These are phyloP conservation scores for Arthroderma uncinatum DNA, from an alignment of 2,329 filamentous ascomycete species.

Conservation along the genomic window DNA sequence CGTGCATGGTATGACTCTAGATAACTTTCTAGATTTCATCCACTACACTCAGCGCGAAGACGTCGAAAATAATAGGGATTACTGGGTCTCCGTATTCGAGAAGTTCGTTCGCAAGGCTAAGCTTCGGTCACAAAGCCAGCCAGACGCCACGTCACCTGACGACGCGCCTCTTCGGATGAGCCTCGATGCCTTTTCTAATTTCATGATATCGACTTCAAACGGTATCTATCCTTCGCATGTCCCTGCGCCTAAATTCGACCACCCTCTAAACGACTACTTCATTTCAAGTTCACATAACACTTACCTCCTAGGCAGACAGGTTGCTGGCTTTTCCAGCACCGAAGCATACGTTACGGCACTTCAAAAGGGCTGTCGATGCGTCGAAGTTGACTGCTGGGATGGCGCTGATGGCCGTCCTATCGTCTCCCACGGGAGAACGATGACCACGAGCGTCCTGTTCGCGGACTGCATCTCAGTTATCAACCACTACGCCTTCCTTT, in stretches of 20 bases:
- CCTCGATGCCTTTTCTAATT: slow-evolving; percentile 65
- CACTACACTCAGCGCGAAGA: slow-evolving; percentile 63
- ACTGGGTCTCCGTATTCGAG: slow-evolving; percentile 64
- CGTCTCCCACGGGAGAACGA: slow-evolving; percentile 80
- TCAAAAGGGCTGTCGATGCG: slow-evolving; percentile 79
- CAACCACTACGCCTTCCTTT: slow-evolving; percentile 84
- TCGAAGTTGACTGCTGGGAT: slow-evolving; percentile 98
- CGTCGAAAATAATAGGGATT: slow-evolving; percentile 50
- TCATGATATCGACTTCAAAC: slow-evolving; percentile 64
- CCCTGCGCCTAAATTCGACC: slow-evolving; percentile 56
- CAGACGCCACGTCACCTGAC: slow-evolving; percentile 36
- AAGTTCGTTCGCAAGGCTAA: slow-evolving; percentile 54
- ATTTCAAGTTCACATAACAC: slow-evolving; percentile 99
- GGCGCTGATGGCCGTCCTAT: slow-evolving; percentile 75
- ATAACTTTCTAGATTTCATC: slow-evolving; percentile 68
- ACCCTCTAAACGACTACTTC: slow-evolving; percentile 91
- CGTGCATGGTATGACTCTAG: slow-evolving; percentile 54
- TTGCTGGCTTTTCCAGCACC: slow-evolving; percentile 79
- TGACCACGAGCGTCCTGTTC: slow-evolving; percentile 83
- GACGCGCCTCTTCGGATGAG: slow-evolving; percentile 50
- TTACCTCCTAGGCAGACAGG: slow-evolving; percentile 82
- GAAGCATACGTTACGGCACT: slow-evolving; percentile 90
- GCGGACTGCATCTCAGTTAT: slow-evolving; percentile 85
- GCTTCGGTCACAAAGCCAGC: slow-evolving; percentile 35
- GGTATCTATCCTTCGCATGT: slow-evolving; percentile 52